A percentile compares a stretch with the other conserved stretches of the same genome.
Conservation (phyloP, 2,329 filamentous ascomycete species). For the Dactylonectria estremocensis region DNA sequence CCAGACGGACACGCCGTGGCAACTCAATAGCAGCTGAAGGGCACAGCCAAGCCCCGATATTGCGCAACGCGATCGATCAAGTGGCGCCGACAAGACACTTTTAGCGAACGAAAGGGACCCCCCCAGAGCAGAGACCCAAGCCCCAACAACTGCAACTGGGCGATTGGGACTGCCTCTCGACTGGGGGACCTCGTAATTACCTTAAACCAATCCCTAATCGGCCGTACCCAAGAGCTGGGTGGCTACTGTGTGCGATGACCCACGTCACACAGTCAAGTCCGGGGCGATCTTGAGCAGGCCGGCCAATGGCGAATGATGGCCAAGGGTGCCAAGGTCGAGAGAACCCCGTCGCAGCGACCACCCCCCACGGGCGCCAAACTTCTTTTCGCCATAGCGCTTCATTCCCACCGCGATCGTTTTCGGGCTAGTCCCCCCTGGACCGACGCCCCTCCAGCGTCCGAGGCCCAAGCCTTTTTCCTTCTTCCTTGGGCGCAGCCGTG, state of each 20-base stretch:
- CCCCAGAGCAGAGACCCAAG: not conserved
- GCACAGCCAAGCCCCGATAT: constrained; percentile 26
- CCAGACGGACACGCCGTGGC: constrained; percentile 17
- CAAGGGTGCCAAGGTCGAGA: constrained; percentile 38
- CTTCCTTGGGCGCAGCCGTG: constrained; percentile 18
- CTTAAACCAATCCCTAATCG: constrained; percentile 25
- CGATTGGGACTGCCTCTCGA: not conserved
- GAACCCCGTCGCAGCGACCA: constrained; percentile 38
- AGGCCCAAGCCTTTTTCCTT: constrained; percentile 47
- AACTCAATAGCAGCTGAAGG: constrained; percentile 22
- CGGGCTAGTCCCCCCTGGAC: constrained; percentile 44
- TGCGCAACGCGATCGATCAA: constrained; percentile 42
- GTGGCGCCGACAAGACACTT: constrained; percentile 32
- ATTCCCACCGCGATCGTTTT: constrained; percentile 48
- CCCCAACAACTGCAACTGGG: constrained; percentile 2
- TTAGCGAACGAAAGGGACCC: constrained; percentile 6
- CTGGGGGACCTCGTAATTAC: constrained; percentile 25
- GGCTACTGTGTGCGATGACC: constrained; percentile 44
- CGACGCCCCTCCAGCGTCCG: constrained; percentile 32
- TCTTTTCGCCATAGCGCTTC: constrained; percentile 48
- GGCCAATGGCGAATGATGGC: constrained; percentile 41
- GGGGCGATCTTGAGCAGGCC: constrained; percentile 44
- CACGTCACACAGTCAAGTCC: constrained; percentile 47
- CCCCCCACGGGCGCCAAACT: constrained; percentile 49
- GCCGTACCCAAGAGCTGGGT: constrained; percentile 30